Base-by-base conservation (phyloP, 108 stramenopile genomes). In the Bacterosira constricta region DNA sequence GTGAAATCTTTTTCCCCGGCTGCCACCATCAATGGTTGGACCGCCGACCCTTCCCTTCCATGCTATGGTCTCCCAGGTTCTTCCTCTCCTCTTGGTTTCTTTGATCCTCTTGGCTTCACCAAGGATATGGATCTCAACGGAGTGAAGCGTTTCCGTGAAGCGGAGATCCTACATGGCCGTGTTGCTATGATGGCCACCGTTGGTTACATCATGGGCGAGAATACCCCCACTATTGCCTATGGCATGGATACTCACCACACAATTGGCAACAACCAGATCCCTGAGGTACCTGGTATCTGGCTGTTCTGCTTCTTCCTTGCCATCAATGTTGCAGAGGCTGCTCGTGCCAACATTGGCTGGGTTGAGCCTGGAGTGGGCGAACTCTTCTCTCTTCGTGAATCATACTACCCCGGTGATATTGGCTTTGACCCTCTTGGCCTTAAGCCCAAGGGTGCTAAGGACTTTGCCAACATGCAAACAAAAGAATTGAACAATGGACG, bases 101-200 rank as follows among this genome's bases (percentile, higher is more conserved):
- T 78, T 39, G 86, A 86, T 38, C 84, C 85, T 3, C 82, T 85
- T 12, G 78, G 77, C 6, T 74, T 86, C 39, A 74, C 81, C 62
- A 80, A 76, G 41, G 52, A 50, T 15, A 69, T 70, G 41, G 71
- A 63, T 2, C 66, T 80, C 50, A 54, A 46, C 6, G 77, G 49
- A 15, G 76, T 84, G 25, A 84, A 84, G 81, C 77, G 82, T 31
- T 85, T 76, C 51, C 84, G 82, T 32, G 85, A 86, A 61, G 85
- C 86, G 2, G 86, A 86, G 75, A 44, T 86, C 70, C 85, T 78
- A 71, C 77, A 78, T 29, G 71, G 77, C 12, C 70, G 77, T 29
- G 83, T 85, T 37, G 84, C 83, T 50, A 85, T 86, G 85, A 76
- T 85, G 44, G 82, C 85, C 10, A 50, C 74, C 34, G 12, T 75